Evolutionary conservation across 495 filamentous ascomycete species (phyloP).

Genomic region (Astrocystis sublimbata): DNA sequence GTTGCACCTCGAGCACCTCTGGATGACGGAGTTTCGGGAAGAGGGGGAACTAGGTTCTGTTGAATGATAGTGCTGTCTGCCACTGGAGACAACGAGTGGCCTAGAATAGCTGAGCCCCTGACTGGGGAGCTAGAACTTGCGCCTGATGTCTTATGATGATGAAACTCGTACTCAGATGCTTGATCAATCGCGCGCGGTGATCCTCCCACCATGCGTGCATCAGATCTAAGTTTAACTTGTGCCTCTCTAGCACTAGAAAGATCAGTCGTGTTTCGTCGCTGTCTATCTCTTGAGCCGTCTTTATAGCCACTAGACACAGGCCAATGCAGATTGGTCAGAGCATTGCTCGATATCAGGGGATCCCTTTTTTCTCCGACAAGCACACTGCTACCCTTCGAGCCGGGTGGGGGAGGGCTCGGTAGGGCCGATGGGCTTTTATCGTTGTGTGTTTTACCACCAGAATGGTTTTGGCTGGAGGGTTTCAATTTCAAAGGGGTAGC

Average conservation of each 20-base stretch:
- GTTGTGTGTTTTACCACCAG: not conserved
- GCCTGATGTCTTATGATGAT: slow-evolving; percentile 10
- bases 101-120: not conserved
- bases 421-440: slow-evolving; percentile 3
- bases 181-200: not conserved
- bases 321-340: not conserved
- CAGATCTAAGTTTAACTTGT: not conserved
- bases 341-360: not conserved
- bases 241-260: not conserved
- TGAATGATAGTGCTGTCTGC: slow-evolving; percentile 1
- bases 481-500: not conserved
- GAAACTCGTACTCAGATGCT: not conserved
- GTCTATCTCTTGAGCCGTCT: not conserved
- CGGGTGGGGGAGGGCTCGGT: not conserved
- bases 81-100: not conserved
- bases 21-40: slow-evolving; percentile 15
- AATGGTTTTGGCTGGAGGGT: not conserved
- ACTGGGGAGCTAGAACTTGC: slow-evolving; percentile 23
- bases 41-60: slow-evolving; percentile 1
- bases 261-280: not conserved
- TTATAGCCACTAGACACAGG: not conserved
- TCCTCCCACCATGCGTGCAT: not conserved
- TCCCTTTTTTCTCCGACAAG: not conserved
- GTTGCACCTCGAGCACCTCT: slow-evolving; percentile 13
- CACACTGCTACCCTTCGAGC: not conserved